A percentile compares a stretch with the other conserved stretches of the same genome.
These are phyloP conservation scores for Neodidymelliopsis sp. DNA, from an alignment of 2,329 filamentous ascomycete species.

Conservation along the genomic window DNA sequence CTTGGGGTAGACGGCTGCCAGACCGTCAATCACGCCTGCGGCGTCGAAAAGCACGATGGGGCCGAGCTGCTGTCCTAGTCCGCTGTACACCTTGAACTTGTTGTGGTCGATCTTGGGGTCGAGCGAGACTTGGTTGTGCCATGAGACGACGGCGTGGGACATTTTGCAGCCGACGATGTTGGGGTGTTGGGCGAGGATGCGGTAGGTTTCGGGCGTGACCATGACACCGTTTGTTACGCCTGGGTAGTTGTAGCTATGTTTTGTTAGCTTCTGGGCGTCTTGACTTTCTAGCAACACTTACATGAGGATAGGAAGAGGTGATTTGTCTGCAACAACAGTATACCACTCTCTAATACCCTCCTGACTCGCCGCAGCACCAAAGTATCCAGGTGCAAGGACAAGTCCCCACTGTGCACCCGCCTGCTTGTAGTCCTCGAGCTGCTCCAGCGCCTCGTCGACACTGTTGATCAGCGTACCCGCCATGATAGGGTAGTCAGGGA, in stretches of 20 bases:
- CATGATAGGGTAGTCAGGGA: slow-evolving; percentile 66
- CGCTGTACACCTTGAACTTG: slow-evolving; percentile 68
- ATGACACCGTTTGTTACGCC: slow-evolving; percentile 71
- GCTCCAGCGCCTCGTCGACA: slow-evolving; percentile 67
- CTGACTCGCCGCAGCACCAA: slow-evolving; percentile 65
- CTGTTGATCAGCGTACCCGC: slow-evolving; percentile 68
- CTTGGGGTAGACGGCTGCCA: slow-evolving; percentile 70
- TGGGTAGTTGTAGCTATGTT: slow-evolving; percentile 68
- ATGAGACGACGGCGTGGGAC: slow-evolving; percentile 71
- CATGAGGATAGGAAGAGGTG: slow-evolving; percentile 67
- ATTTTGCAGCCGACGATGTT: slow-evolving; percentile 76
- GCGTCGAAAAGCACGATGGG: slow-evolving; percentile 69
- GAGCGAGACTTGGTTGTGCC: slow-evolving; percentile 67
- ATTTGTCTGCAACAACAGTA: slow-evolving; percentile 65
- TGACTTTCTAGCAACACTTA: slow-evolving; percentile 42
- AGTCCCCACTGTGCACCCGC: slow-evolving; percentile 69
- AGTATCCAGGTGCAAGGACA: slow-evolving; percentile 71
- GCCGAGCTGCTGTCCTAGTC: slow-evolving; percentile 70
- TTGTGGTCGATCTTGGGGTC: slow-evolving; percentile 66
- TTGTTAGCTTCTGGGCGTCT: slow-evolving; percentile 17
- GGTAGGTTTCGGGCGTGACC: slow-evolving; percentile 66
- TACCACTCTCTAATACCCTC: slow-evolving; percentile 69
- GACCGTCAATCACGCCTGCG: slow-evolving; percentile 71
- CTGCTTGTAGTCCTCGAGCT: slow-evolving; percentile 63
- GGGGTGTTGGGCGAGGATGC: slow-evolving; percentile 65